Conservation (phyloP, 768 basidiomycete genomes). For the Naematelia aurantialba region DNA sequence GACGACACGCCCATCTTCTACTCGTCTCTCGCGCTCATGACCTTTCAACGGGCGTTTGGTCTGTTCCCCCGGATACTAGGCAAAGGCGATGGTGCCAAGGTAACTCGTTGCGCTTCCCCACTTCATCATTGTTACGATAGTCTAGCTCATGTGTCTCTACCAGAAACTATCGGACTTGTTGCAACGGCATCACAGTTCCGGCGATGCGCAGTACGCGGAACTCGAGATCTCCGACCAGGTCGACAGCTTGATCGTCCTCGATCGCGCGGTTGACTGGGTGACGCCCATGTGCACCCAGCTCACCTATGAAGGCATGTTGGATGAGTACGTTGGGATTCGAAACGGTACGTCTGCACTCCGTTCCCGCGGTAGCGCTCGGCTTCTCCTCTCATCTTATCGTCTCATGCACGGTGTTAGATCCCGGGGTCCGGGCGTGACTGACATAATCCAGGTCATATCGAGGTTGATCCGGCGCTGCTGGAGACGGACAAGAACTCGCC, state of each 20-base stretch:
- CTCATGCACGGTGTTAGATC: too few relatives aligned
- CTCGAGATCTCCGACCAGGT: constrained; percentile 53
- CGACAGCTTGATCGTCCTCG: constrained; percentile 82
- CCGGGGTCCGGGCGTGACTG: too few relatives aligned
- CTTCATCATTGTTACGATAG: neutral
- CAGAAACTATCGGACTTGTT: constrained; percentile 76
- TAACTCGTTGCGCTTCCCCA: constrained; percentile 19
- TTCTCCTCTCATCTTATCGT: too few relatives aligned
- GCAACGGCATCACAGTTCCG: constrained; percentile 54
- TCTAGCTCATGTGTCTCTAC: neutral
- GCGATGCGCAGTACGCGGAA: constrained; percentile 31
- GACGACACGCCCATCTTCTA: constrained; percentile 88
- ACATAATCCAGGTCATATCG: constrained; percentile 53
- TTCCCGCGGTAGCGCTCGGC: too few relatives aligned
- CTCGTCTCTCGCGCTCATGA: constrained; percentile 77
- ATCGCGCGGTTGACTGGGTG: constrained; percentile 89
- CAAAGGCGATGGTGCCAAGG: constrained; percentile 71
- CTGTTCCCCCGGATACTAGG: constrained; percentile 84
- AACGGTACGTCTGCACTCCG: constrained; percentile 61
- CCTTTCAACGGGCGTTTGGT: constrained; percentile 80
- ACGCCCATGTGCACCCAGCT: constrained; percentile 92
- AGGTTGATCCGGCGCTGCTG: constrained; percentile 51
- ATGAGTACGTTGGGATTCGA: constrained; percentile 83
- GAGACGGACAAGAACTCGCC: constrained; percentile 26
- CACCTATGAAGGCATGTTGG: constrained; percentile 93